Conservation (phyloP, 495 filamentous ascomycete species). For the Emericellopsis terricola region DNA sequence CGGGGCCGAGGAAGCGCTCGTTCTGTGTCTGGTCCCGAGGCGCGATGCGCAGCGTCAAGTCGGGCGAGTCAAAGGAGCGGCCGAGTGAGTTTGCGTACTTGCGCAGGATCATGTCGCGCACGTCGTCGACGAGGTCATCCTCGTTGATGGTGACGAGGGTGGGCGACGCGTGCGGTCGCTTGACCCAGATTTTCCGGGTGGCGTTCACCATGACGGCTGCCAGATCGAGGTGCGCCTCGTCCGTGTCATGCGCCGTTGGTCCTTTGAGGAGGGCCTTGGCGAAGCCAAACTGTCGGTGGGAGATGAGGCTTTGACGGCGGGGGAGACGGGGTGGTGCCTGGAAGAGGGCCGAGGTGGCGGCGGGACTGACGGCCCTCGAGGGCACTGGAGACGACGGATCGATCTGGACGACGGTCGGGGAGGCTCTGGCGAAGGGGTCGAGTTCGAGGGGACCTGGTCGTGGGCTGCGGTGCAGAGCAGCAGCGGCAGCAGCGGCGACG, state of each 20-base stretch:
- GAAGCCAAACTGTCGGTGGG: slow-evolving; percentile 25
- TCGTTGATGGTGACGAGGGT: slow-evolving; percentile 73
- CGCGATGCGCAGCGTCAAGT: slow-evolving; percentile 70
- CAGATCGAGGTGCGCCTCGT: slow-evolving; percentile 12
- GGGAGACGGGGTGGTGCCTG: slow-evolving; percentile 12
- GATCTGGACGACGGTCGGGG: slow-evolving; percentile 1
- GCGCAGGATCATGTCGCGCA: slow-evolving; percentile 75
- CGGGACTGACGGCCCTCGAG: slow-evolving; percentile 1
- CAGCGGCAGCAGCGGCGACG: not conserved
- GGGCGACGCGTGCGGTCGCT: slow-evolving; percentile 62
- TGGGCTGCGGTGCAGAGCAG: not conserved
- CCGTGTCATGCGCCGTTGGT: slow-evolving; percentile 13
- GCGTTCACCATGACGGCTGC: slow-evolving; percentile 30
- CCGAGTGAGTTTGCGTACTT: slow-evolving; percentile 92
- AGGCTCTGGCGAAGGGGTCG: too few relatives aligned
- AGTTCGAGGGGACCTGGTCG: not conserved
- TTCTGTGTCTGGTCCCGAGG: slow-evolving; percentile 65
- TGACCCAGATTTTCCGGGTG: slow-evolving; percentile 85
- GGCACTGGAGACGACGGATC: slow-evolving; percentile 1
- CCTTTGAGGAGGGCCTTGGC: slow-evolving; percentile 27
- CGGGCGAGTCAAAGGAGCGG: slow-evolving; percentile 73
- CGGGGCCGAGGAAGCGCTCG: slow-evolving; percentile 62
- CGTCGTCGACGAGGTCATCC: slow-evolving; percentile 87
- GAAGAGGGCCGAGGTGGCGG: not conserved
- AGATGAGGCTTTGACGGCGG: slow-evolving; percentile 27